Percentiles rank a stretch among this genome's conserved stretches.
These are phyloP conservation scores for Emmonsiellopsis sp. DNA, from an alignment of 2,329 filamentous ascomycete genomes.

Conservation along the genomic window DNA sequence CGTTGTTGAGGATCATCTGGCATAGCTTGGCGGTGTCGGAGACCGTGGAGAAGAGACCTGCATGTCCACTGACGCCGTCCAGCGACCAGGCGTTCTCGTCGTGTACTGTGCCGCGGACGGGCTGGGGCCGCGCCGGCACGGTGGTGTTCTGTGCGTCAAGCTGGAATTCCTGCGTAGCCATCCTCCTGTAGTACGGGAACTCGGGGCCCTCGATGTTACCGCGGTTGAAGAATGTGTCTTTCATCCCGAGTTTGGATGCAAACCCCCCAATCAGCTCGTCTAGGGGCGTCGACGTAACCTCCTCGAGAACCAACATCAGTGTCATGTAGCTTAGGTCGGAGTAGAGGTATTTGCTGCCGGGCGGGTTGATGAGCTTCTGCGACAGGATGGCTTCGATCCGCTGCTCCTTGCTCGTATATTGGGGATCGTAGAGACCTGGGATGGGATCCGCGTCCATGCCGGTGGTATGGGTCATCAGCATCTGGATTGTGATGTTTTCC, in stretches of 20 bases:
- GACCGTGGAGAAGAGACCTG: slow-evolving; percentile 28
- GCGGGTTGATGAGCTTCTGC: slow-evolving; percentile 17
- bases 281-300: slow-evolving; percentile 16
- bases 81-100: slow-evolving; percentile 30
- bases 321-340: slow-evolving; percentile 31
- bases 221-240: slow-evolving; percentile 26
- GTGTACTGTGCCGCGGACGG: slow-evolving; percentile 30
- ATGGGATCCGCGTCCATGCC: slow-evolving; percentile 23
- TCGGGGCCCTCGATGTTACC: slow-evolving; percentile 21
- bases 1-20: slow-evolving; percentile 32
- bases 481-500: slow-evolving; percentile 23
- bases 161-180: slow-evolving; percentile 26
- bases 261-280: slow-evolving; percentile 20
- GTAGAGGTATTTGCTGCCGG: slow-evolving; percentile 24
- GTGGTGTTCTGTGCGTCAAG: slow-evolving; percentile 19
- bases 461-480: slow-evolving; percentile 27
- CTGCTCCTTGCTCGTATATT: slow-evolving; percentile 18
- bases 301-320: slow-evolving; percentile 21
- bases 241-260: slow-evolving; percentile 21
- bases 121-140: slow-evolving; percentile 28
- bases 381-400: slow-evolving; percentile 19
- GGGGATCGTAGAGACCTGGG: slow-evolving; percentile 16
- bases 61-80: slow-evolving; percentile 27
- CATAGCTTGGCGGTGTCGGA: slow-evolving; percentile 23
- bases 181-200: slow-evolving; percentile 17